Evolutionary conservation across 169 alveolate species (phyloP).

Genomic region (Plasmodium knowlesi): DNA sequence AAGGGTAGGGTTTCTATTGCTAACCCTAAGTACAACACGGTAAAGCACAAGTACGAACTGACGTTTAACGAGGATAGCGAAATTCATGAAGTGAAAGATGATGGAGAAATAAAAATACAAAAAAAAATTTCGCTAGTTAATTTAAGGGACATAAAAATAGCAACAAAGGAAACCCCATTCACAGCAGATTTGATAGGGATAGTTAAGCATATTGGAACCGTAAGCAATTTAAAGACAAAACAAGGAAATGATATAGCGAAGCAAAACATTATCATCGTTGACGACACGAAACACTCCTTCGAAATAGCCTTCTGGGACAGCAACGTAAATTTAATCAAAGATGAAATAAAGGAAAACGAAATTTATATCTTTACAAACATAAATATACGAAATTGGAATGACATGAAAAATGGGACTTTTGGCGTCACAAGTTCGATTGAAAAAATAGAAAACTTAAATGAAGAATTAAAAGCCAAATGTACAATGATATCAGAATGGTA

Average conservation of each 20-base stretch:
- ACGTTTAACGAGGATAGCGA: constrained; percentile 79
- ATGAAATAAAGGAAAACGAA: constrained; percentile 71
- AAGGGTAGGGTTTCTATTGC: constrained; percentile 81
- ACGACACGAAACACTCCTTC: constrained; percentile 81
- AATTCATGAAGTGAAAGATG: constrained; percentile 82
- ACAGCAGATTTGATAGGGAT: constrained; percentile 82
- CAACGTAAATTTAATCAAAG: constrained; percentile 48
- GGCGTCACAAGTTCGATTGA: constrained; percentile 74
- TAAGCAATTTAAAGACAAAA: constrained; percentile 74
- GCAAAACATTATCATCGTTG: constrained; percentile 77
- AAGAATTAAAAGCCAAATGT: constrained; percentile 76
- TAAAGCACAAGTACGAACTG: constrained; percentile 82
- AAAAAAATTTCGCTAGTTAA: constrained; percentile 70
- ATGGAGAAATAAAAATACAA: constrained; percentile 78
- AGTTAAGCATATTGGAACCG: constrained; percentile 72
- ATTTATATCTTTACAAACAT: constrained; percentile 75
- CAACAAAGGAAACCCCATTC: constrained; percentile 78
- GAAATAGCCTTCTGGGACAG: constrained; percentile 82
- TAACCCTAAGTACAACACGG: constrained; percentile 80
- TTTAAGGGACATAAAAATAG: constrained; percentile 83
- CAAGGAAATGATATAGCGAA: constrained; percentile 76
- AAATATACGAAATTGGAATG: constrained; percentile 83
- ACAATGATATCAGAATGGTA: constrained; percentile 78
- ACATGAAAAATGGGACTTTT: constrained; percentile 79
- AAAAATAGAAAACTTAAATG: constrained; percentile 74